Conservation (phyloP, 768 basidiomycete genomes). For the Austroboletus festivus region DNA sequence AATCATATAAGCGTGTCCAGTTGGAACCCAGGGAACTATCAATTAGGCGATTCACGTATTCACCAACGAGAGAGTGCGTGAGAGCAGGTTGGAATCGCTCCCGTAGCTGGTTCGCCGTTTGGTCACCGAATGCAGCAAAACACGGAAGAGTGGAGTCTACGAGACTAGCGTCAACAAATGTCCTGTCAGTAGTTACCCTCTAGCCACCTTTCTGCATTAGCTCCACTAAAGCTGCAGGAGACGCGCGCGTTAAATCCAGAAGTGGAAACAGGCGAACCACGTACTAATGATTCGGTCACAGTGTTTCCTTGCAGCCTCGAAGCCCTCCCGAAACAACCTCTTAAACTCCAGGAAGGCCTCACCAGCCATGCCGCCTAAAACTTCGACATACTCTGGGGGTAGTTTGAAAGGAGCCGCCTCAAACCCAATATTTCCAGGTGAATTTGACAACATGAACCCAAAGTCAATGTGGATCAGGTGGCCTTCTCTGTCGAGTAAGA, state of each 20-base stretch:
- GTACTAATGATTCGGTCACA: constrained; percentile 93
- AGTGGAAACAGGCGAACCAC: constrained; percentile 22
- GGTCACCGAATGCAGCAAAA: constrained; percentile 86
- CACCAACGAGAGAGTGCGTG: constrained; percentile 79
- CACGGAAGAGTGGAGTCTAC: constrained; percentile 87
- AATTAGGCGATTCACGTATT: constrained; percentile 87
- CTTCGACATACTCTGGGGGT: constrained; percentile 91
- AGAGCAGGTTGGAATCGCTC: constrained; percentile 93
- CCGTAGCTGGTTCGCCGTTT: constrained; percentile 82
- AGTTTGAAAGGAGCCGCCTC: constrained; percentile 99
- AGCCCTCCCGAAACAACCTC: constrained; percentile 85
- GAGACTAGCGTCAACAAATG: constrained; percentile 1
- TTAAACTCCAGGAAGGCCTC: constrained; percentile 81
- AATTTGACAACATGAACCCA: constrained; percentile 96
- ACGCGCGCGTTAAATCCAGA: constrained; percentile 2
- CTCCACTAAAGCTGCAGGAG: constrained; percentile 71
- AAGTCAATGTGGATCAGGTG: constrained; percentile 98
- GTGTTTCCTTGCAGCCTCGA: constrained; percentile 91
- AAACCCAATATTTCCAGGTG: constrained; percentile 96
- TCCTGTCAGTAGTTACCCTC: constrained; percentile 8
- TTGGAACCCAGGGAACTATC: constrained; percentile 87
- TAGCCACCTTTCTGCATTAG: constrained; percentile 90
- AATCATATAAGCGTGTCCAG: constrained; percentile 96
- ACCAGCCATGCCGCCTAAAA: constrained; percentile 82
- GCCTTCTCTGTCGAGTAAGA: constrained; percentile 91